Base-by-base conservation (phyloP, 2,329 filamentous ascomycete species). In the Aureobasidium musti region DNA sequence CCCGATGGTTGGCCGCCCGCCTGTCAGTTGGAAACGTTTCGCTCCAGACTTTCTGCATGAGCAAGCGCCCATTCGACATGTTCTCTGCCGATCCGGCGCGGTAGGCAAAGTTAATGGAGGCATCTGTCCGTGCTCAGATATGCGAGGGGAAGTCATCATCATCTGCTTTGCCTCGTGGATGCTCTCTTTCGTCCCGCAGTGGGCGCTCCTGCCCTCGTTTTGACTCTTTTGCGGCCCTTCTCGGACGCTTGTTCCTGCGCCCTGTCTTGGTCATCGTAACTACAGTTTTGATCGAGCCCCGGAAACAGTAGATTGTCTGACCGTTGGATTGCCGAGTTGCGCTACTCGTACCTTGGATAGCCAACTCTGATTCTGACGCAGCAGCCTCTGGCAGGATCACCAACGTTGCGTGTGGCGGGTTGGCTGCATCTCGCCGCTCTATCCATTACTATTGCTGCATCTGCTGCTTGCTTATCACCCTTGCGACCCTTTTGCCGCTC, bases 401-500 rank as follows among this genome's bases (percentile, higher is more conserved):
- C 37, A 64, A 64, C 61, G 61, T 64, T 53, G 60, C 60, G 39
- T 28, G 61, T 64, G 49, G 35, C 49, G 49, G 60, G 45, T 33
- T 39, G 28, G 41, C 60, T 63, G 59, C 59, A 63, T 21, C 28
- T 63, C 60, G 60, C 45, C 45, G 60, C 60, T 64, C 49, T 54
- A 64, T 64, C 43, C 59, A 63, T 52, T 52, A 61, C 43, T 64
- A 26, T 19, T 54, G 35, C 37, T 64, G 61, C 61, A 43, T 19
- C 61, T 64, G 43, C 61, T 53, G 37, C 61, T 26, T 64, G 61
- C 61, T 64, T 64, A 64, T 64, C 61, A 53, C 61, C 39, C 37
- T 45, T 64, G 17, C 43, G 26, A 63, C 35, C 49, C 49, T 54
- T 43, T 64, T 45, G 61, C 49, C 61, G 61, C 61, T 41, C 33